Percentiles rank a stretch among this genome's conserved stretches.
These are phyloP conservation scores for Dianthus caryophyllus DNA, from an alignment of 148 eudicot species.

Conservation along the genomic window DNA sequence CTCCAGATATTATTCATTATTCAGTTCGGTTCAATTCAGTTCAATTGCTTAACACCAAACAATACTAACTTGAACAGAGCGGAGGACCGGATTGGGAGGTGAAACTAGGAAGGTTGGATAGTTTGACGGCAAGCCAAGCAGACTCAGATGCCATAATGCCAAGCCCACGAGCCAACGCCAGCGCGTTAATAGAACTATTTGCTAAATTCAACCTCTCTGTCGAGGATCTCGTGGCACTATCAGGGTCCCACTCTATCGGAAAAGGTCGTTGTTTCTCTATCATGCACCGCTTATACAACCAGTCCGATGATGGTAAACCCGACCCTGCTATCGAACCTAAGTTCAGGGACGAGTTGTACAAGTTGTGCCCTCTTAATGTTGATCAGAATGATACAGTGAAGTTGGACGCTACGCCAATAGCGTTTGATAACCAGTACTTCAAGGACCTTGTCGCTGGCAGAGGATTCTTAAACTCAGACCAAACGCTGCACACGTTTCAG, in stretches of 20 bases:
- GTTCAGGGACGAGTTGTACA: constrained; percentile 44
- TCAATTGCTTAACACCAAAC: too few species aligned
- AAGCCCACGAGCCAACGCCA: constrained; percentile 84
- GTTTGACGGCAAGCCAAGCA: constrained; percentile 74
- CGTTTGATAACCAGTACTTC: constrained; percentile 77
- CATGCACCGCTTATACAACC: constrained; percentile 79
- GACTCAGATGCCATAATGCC: constrained; percentile 84
- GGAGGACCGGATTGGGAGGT: constrained; percentile 97
- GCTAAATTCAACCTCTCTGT: constrained; percentile 47
- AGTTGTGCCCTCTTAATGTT: constrained; percentile 59
- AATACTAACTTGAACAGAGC: constrained; percentile 43
- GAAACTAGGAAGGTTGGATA: constrained; percentile 74
- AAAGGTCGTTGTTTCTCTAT: constrained; percentile 81
- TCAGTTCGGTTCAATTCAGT: too few species aligned
- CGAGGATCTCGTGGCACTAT: constrained; percentile 76
- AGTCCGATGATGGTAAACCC: constrained; percentile 69
- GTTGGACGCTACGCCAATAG: constrained; percentile 64
- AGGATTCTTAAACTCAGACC: constrained; percentile 81
- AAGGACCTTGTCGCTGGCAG: constrained; percentile 69
- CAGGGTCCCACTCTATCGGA: constrained; percentile 93
- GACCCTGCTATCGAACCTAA: constrained; percentile 68
- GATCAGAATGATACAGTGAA: constrained; percentile 67
- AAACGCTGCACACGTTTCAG: constrained; percentile 41
- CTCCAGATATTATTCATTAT: too few species aligned
- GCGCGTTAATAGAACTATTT: constrained; percentile 53